Evolutionary conservation across 352 stramenopile species (phyloP), one percentile per base, ranked within the genome.

Genomic region (Globisporangium apiculatum): DNA sequence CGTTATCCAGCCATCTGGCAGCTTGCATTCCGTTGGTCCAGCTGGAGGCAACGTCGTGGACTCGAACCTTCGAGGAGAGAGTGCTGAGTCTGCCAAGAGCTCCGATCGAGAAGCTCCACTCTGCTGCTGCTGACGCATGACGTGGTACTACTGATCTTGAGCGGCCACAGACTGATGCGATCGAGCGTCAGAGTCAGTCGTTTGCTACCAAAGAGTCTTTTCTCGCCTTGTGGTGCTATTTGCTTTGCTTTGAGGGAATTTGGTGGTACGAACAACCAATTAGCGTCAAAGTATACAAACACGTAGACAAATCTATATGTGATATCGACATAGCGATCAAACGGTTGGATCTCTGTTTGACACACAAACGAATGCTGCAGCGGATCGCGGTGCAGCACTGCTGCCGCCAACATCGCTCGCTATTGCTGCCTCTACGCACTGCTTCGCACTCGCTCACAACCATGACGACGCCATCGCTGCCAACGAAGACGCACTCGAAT

Each of bases 401-500:
- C 24, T 3, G 24, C 24, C 24, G 1, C 24, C 24, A 31, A 31
- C 24, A 31, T 31, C 24, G 24, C 24, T 31, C 24, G 24, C 24
- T 3, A 31, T 31, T 31, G 24, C 24, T 31, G 24, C 24, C 24
- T 31, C 1, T 31, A 31, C 24, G 24, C 24, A 31, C 24, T 31
- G 2, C 24, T 3, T 31, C 24, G 24, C 3, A 31, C 24, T 31
- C 24, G 24, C 24, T 31, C 24, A 31, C 73, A 88, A 35, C 18
- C 10, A 62, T 62, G 57, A 8, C 57, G 41, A 48, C 57, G 1
- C 36, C 50, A 38, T 43, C 53, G n/a, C 40, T 68, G 45, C 66
- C 63, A 8, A 64, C 42, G 35, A 61, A 67, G 51, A 58, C 54
- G 12, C 78, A 89, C 61, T 86, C 75, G 46, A 85, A 75, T 56